These are phyloP conservation scores for Fragaria iinumae DNA, from an alignment of 306 rosid species.

Conservation along the genomic window DNA sequence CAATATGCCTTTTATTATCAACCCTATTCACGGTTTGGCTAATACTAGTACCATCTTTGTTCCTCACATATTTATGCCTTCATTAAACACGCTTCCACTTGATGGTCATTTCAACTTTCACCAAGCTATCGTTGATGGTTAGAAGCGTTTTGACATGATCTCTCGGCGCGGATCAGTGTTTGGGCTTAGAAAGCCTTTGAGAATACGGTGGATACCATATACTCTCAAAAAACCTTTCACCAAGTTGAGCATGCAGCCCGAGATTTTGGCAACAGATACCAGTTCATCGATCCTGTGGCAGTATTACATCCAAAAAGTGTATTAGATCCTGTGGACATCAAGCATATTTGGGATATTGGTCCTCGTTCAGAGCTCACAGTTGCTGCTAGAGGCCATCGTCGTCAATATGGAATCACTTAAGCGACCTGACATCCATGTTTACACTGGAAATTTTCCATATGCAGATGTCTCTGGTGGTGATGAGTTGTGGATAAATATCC, in stretches of 20 bases:
- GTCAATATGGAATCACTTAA: constrained; percentile 81
- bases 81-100: constrained; percentile 57
- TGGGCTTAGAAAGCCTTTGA: too few species aligned
- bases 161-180: too few species aligned
- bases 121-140: background rate
- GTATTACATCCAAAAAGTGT: constrained; percentile 72
- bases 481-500: constrained; percentile 82
- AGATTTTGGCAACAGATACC: constrained; percentile 86
- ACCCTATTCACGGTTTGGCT: too few species aligned
- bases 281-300: constrained; percentile 42
- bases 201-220: too few species aligned
- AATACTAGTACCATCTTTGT: constrained; percentile 18
- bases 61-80: constrained; percentile 37
- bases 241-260: constrained; percentile 54
- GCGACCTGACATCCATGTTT: constrained; percentile 49
- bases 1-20: too few species aligned
- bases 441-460: constrained; percentile 44
- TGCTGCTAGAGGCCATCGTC: constrained; percentile 95
- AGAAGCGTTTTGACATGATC: too few species aligned
- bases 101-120: constrained; percentile 69
- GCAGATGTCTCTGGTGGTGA: constrained; percentile 79
- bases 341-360: constrained; percentile 76
- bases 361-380: constrained; percentile 70
- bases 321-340: too few species aligned
- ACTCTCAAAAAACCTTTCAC: too few species aligned